phyloP scores from a whole-genome alignment of 2,329 filamentous ascomycete genomes.

The Leptographium wingfieldii region DNA sequence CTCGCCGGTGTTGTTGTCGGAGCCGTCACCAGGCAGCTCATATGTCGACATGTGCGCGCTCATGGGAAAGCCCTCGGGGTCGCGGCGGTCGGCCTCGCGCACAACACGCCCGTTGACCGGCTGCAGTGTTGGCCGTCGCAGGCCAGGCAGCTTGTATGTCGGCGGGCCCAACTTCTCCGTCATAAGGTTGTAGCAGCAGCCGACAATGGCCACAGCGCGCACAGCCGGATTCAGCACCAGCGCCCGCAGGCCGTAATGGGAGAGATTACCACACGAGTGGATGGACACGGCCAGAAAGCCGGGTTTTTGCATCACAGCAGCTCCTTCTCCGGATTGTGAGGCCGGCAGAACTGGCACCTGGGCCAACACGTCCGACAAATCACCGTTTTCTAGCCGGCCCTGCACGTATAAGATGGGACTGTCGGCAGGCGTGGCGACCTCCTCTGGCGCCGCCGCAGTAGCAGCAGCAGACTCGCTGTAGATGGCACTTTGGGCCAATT shows the following conservation, averaged over 20 bases:
- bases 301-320: conserved; percentile 9
- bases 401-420: conserved; percentile 68
- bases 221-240: conserved; percentile 74
- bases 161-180: conserved; percentile 81
- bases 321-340: conserved; percentile 15
- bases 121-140: conserved; percentile 53
- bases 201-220: conserved; percentile 84
- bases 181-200: conserved; percentile 95
- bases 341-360: conserved; percentile 46
- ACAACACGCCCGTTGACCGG: conserved; percentile 55
- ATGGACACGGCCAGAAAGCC: conserved; percentile 80
- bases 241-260: conserved; percentile 83
- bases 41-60: conserved; percentile 54
- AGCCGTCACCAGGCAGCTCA: background rate
- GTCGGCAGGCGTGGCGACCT: conserved; percentile 42
- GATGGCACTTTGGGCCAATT: conserved; percentile 3
- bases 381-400: conserved; percentile 59
- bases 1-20: background rate
- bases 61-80: conserved; percentile 92
- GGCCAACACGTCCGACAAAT: conserved; percentile 54
- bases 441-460: conserved; percentile 11
- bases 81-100: conserved; percentile 57
- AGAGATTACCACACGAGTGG: conserved; percentile 94
- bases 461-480: background rate
- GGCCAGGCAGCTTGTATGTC: conserved; percentile 69